phyloP scores from a whole-genome alignment of 148 eudicot species.

The Rhododendron kiyosumense region DNA sequence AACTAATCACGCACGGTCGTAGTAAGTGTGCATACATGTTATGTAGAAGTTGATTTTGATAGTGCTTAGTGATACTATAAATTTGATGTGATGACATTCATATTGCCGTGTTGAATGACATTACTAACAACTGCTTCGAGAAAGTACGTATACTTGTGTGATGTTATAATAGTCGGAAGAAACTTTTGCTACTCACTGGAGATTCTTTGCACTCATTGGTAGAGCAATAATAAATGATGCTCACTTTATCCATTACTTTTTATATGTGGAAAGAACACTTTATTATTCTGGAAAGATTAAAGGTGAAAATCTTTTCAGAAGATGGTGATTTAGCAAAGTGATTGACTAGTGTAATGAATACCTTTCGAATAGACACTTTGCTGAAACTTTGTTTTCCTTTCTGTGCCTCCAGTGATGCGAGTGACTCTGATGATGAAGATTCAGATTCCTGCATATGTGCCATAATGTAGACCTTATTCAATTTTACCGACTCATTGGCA shows the following conservation, averaged over 20 bases:
- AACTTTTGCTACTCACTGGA: too few relatives aligned
- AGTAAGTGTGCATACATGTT: not conserved
- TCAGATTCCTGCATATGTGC: constrained; percentile 40
- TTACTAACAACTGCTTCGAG: not conserved
- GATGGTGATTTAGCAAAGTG: not conserved
- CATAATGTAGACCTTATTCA: constrained; percentile 34
- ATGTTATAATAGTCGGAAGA: too few relatives aligned
- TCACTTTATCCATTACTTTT: too few relatives aligned
- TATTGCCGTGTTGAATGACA: not conserved
- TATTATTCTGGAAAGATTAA: not conserved
- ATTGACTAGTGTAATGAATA: not conserved
- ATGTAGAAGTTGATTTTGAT: not conserved
- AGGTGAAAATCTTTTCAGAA: not conserved
- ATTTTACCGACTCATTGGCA: not conserved
- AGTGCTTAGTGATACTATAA: not conserved
- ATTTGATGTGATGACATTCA: not conserved
- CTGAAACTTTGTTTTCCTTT: not conserved
- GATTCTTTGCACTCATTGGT: too few relatives aligned
- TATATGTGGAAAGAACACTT: not conserved
- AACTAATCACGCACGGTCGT: not conserved
- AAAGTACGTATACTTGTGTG: too few relatives aligned
- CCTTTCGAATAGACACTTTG: not conserved
- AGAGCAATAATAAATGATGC: too few relatives aligned
- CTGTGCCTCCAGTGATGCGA: constrained; percentile 33
- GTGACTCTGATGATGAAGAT: constrained; percentile 48